Percentiles rank a stretch among this genome's conserved stretches.
Evolutionary conservation across 2,329 filamentous ascomycete genomes (phyloP).

Genomic region (Xylariales sp.): DNA sequence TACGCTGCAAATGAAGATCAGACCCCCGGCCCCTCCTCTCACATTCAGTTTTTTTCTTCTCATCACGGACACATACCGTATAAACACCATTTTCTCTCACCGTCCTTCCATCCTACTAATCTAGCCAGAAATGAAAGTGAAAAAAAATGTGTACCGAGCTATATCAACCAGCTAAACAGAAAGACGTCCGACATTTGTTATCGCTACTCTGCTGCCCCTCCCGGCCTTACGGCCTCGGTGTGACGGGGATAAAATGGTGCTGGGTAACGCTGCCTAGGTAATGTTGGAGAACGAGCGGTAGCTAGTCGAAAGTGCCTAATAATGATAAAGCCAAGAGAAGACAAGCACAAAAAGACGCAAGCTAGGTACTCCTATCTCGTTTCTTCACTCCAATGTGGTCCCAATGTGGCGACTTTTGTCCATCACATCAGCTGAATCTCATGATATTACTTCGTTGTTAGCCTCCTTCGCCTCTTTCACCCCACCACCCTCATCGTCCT

Average conservation of each 20-base stretch:
- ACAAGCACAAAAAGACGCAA: not conserved
- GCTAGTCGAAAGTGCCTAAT: constrained; percentile 13
- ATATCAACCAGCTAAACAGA: not conserved
- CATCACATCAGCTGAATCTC: constrained; percentile 22
- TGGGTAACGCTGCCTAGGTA: not conserved
- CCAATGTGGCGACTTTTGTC: not conserved
- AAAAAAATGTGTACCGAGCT: not conserved
- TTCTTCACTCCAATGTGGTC: not conserved
- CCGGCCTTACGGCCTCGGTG: not conserved
- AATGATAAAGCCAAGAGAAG: constrained; percentile 6
- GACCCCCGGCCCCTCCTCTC: not conserved
- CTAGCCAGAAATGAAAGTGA: constrained; percentile 3
- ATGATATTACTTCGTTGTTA: constrained; percentile 47
- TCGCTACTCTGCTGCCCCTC: not conserved
- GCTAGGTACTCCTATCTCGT: not conserved
- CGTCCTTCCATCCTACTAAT: not conserved
- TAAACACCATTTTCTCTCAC: constrained; percentile 3
- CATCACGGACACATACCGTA: not conserved
- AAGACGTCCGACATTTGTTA: not conserved
- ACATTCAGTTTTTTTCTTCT: not conserved
- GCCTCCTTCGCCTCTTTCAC: constrained; percentile 45
- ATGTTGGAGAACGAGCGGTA: constrained; percentile 9
- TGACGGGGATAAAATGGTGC: not conserved
- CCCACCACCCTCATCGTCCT: constrained; percentile 46
- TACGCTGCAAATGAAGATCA: constrained; percentile 6